A percentile compares a stretch with the other conserved stretches of the same genome.
phyloP scores from a whole-genome alignment of 768 basidiomycete genomes.

The Kwoniella sp. region DNA sequence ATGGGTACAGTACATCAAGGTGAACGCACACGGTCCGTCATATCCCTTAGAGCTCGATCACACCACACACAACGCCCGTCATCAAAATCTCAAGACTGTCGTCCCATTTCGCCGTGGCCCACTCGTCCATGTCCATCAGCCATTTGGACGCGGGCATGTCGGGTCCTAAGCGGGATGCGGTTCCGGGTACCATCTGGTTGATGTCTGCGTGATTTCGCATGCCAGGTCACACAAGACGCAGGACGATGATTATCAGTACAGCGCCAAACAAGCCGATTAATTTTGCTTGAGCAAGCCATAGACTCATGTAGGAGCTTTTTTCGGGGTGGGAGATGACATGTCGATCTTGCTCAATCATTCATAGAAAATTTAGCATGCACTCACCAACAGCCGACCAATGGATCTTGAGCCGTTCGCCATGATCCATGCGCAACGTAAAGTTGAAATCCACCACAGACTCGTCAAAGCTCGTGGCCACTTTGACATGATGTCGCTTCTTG shows the following conservation, averaged over 20 bases:
- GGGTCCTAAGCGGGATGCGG: conserved; percentile 37
- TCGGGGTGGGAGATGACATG: neutral
- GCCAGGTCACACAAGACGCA: neutral
- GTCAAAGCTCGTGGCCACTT: conserved; percentile 85
- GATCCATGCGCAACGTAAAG: conserved; percentile 34
- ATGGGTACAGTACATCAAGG: too few species aligned
- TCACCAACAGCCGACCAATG: conserved; percentile 83
- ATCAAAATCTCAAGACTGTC: conserved; percentile 51
- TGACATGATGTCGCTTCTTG: conserved; percentile 80
- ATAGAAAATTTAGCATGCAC: too few species aligned
- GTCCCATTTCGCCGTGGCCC: conserved; percentile 65
- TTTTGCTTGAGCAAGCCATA: too few species aligned
- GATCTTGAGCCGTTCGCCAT: conserved; percentile 60
- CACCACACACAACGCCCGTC: conserved; percentile 47
- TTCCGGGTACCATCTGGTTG: conserved; percentile 58
- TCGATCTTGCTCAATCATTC: too few species aligned
- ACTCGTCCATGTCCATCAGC: conserved; percentile 73
- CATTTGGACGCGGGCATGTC: conserved; percentile 67
- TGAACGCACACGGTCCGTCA: too few species aligned
- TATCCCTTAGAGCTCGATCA: conserved; percentile 36
- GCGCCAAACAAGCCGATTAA: neutral
- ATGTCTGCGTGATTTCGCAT: conserved; percentile 58
- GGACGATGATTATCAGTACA: neutral
- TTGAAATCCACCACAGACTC: conserved; percentile 74
- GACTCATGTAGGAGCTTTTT: too few species aligned